Evolutionary conservation across 1,284 basidiomycete species (phyloP), one percentile per base, ranked within the genome.

Genomic region (Melampsora abietis-canadensis): DNA sequence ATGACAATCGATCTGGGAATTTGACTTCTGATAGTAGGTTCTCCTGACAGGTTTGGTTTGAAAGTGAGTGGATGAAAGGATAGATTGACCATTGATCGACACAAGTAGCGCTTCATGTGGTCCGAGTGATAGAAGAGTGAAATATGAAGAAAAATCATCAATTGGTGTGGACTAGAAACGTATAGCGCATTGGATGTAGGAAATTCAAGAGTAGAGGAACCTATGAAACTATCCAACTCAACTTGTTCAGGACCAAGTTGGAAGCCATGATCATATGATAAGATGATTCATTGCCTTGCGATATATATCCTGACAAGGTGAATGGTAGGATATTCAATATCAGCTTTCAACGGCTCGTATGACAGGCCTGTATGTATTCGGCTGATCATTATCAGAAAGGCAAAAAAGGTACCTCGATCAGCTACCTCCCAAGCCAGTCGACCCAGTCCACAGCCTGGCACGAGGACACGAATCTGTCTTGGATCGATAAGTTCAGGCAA

Each of bases 241-340:
- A 91, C 90, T 86, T 86, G 80, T 92, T 92, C 46, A 94, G 84
- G 31, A 94, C 88, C 80, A 90, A 90, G 79, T 88, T 90, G 6
- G 92, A 92, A 1, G 89, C 85, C 0, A 94, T 86, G 10, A 94
- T 85, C 92, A 94, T 95, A 83, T 92, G 93, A 77, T 93, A 90
- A 44, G 91, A 93, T 81, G 94, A 95, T 82, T 96, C 94, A 81
- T 95, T 96, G 10, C 90, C 93, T 82, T 94, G 92, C 75, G 89
- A 90, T 4, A 89, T 83, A 78, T 93, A 94, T 10, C 91, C 92
- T 92, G 78, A 30, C 34, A 19, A 54, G 37, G 34, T 31, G 10
- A 34, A 62, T 62, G 21, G 24, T 47, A 37, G 19, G 27, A 61
- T 12, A 61, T 40, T 34, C 30, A 31, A 15, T 60, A 27, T 44